A percentile compares a stretch with the other conserved stretches of the same genome.
These are phyloP conservation scores for Fusarium sp. DNA, from an alignment of 2,329 filamentous ascomycete species.

Conservation along the genomic window DNA sequence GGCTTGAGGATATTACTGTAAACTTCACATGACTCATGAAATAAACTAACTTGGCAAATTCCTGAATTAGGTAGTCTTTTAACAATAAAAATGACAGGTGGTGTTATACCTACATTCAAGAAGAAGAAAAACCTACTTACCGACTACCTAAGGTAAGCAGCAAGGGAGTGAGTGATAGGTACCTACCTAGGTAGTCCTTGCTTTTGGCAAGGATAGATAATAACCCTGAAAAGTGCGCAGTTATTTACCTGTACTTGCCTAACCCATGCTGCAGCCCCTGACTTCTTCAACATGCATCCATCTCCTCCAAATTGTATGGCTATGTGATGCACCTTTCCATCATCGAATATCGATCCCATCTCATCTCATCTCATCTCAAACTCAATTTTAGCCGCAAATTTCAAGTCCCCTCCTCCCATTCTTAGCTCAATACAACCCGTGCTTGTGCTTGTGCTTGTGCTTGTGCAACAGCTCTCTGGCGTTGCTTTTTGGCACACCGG, in stretches of 20 bases:
- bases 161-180: too few relatives aligned
- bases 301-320: background rate
- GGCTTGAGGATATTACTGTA: background rate
- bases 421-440: too few relatives aligned
- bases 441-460: background rate
- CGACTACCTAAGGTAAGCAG: too few relatives aligned
- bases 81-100: too few relatives aligned
- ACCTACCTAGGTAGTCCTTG: background rate
- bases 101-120: too few relatives aligned
- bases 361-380: constrained; percentile 4
- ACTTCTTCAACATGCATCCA: constrained; percentile 7
- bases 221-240: background rate
- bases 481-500: constrained; percentile 36
- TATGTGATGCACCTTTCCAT: background rate
- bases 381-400: background rate
- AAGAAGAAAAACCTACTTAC: background rate
- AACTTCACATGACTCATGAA: background rate
- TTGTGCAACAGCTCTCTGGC: constrained; percentile 1
- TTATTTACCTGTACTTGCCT: background rate
- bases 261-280: background rate
- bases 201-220: constrained; percentile 3
- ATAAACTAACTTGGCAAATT: background rate
- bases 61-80: too few relatives aligned
- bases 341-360: constrained; percentile 8
- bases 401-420: too few relatives aligned